Evolutionary conservation across 805 yeast species (phyloP), one percentile per base, ranked within the genome.

Genomic region (Lipomyces yamadae): DNA sequence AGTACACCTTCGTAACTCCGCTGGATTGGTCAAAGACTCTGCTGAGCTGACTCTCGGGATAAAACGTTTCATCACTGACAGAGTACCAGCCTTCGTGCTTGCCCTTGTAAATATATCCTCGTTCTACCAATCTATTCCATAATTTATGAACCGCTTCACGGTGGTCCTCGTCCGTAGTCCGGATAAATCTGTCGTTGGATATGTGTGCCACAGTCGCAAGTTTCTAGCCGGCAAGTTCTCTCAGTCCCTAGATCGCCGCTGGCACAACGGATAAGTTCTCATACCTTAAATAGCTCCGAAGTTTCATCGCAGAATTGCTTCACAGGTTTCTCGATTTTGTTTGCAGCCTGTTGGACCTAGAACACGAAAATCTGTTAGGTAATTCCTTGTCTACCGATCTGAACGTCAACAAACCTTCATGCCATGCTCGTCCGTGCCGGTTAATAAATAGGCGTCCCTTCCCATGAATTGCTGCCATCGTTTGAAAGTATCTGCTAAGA

Each of bases 371-470:
- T 1, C 29, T 4, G 18, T 34, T 59, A 32, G 62, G 24, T 24
- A 42, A 4, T 42, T 18, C 29, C 11, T n/a, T 18, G 4, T 37
- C 13, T 37, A 8, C 4, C 8, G 52, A 29, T 30, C 30, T 32
- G 18, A 32, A 13, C 37, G 8, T 13, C 8, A 10, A 48, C 55
- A 24, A 8, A 65, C 72, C 80, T 95, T 95, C 63, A 92, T 79
- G 0, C 99, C 99, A 76, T 95, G 99, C 77, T 95, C 99, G 76
- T 95, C 99, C 0, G 98, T 93, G 0, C 99, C 99, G 0, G 98
- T 95, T 5, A 91, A 85, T 74, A 93, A 84, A 67, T 79, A 84
- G 0, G 87, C 78, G 0, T 85, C 77, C 3, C 79, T 75, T 1
- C 83, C 78, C 8, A 78, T 76, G 42, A 88, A 78, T 18, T 73